Base-by-base conservation (phyloP, 2,329 filamentous ascomycete species). In the Exserohilum turcica region DNA sequence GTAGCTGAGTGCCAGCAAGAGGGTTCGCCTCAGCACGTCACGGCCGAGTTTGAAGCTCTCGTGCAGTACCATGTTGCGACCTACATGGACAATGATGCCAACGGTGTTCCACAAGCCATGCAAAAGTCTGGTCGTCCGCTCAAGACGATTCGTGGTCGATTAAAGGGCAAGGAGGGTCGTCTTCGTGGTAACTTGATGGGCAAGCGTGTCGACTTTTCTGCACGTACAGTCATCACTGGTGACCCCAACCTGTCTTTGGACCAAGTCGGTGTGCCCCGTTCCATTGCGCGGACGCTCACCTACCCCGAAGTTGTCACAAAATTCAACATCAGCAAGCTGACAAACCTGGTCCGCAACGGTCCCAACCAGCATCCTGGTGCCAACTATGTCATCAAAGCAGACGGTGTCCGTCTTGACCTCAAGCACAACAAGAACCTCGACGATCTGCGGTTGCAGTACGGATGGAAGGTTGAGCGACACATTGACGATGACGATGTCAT, bases 31-130 rank as follows among this genome's bases (percentile, higher is more conserved):
- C 87, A 90, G 60, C 94, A 99, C 76, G 91, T 97, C 62, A 86
- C 92, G 13, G 85, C 87, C 54, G 94, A 99, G 68, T 97, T 97
- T 54, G 91, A 96, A 75, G 86, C 88, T 59, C 80, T 99, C 28
- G 81, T 99, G 32, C 95, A 99, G 72, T 99, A 96, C 72, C 95
- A 99, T 70, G 92, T 99, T 55, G 95, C 95, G 37, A 99, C 95
- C 1, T 96, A 97, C 77, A 99, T 99, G 95, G 94, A 99, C 77
- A 99, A 99, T 68, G 93, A 99, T 74, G 97, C 97, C 76, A 94
- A 95, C 59, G 92, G 93, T 43, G 88, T 95, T 66, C 94, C 94
- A 2, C 92, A 94, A 66, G 93, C 94, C 2, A 82, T 97, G 70
- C 95, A 99, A 72, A 99, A 99, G 81, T 96, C 92, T 51, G 95